Base-by-base conservation (phyloP, 305 asterid species). In the Coffea humblotiana region DNA sequence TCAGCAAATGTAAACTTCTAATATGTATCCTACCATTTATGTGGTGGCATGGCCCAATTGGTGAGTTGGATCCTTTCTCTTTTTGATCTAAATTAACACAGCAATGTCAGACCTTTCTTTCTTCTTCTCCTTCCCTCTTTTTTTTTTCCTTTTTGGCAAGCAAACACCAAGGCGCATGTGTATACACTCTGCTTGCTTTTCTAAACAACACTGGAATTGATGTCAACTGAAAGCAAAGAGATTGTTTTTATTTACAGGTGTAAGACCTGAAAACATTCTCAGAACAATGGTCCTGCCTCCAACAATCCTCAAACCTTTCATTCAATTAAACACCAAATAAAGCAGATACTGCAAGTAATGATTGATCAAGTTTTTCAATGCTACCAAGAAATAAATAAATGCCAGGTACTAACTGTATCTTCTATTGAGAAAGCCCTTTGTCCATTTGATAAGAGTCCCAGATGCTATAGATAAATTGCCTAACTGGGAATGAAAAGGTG, bases 401-500 rank as follows among this genome's bases (percentile, higher is more conserved):
- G 54, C 60, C 37, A 3, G 61, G 77, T 25, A 86, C 94, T 84
- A 77, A 94, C 98, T 91, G 86, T 77, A 54, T 88, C 98, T 84
- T 93, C 94, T 66, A 94, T 92, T 35, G 79, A 84, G 89, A 94
- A 94, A 94, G 73, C 97, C 97, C 86, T 95, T 93, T 7, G 99
- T 91, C 99, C 99, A 95, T 85, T 87, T 93, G 48, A 93, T 90
- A 27, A 92, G 92, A 63, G 90, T 89, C 74, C 98, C 99, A 1
- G 97, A 93, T 72, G 94, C 86, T 79, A 93, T 87, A 27, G 98
- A 93, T 78, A 85, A 85, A 80, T 84, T 94, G 98, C 85, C 84
- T 85, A 76, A 92, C 93, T 3, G 99, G 97, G 83, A 95, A 95
- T 23, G 99, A 93, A 86, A 95, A 93, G 77, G 99, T 95, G 88